Evolutionary conservation across 257 asterid species (phyloP), one percentile per base, ranked within the genome.

Genomic region (Salvia miltiorrhiza): DNA sequence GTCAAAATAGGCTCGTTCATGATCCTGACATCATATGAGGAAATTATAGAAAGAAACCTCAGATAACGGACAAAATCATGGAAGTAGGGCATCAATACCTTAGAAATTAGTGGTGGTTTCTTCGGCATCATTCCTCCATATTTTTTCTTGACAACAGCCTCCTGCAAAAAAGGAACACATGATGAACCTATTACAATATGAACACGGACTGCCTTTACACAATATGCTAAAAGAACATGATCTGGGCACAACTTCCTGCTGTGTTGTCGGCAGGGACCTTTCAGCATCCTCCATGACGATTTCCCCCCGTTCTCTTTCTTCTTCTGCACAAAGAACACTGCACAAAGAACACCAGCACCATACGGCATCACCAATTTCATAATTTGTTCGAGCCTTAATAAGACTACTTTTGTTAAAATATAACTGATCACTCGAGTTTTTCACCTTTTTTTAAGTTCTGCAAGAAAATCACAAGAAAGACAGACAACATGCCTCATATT

Each of bases 1-100:
- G 81, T 94, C 99, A 72, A 94, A 94, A 81, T 87, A 94, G 26
- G 99, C 99, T 71, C 99, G 97, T 74, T 94, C 99, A 40, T 94
- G 99, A 74, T 94, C 99, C 99, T 94, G 84, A 33, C 45, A 65
- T 65, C 68, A 78, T 74, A 39, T 59, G 37, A 13, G 69, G 61
- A 37, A 30, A 37, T 10, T 58, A 61, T 16, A 50, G 65, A 71
- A 64, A 62, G 17, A 76, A 74, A 54, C 26, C 26, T 13, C 58
- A 28, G 37, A 20, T 52, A 64, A 45, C 58, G 26, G 14, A 8
- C n/a, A 72, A 76, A 55, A 28, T 37, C 13, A 52, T 10, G 56
- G 62, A 39, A 69, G 59, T 37, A 53, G 63, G 32, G 39, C 23
- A 3, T 7, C 28, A 44, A 40, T 59, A 89, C 99, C 96, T 90